Conservation (phyloP, 2,329 filamentous ascomycete genomes). For the Aspergillus oerlinghausenensis region DNA sequence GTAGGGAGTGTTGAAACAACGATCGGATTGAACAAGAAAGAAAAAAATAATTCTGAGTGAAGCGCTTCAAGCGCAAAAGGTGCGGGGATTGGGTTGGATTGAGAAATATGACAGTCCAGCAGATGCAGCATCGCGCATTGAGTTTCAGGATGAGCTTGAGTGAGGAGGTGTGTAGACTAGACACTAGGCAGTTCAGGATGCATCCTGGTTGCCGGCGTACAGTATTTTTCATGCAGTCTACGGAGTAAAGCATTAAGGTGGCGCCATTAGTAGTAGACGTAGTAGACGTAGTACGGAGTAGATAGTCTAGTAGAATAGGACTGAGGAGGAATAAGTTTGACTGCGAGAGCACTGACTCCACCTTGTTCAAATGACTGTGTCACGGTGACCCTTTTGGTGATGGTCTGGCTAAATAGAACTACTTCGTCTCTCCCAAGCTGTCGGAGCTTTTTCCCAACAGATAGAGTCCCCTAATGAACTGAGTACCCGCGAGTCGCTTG, state of each 20-base stretch:
- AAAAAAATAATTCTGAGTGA: background rate
- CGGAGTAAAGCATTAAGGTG: background rate
- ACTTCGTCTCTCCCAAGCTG: background rate
- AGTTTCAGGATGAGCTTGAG: background rate
- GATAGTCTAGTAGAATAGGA: background rate
- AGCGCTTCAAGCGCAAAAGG: constrained; percentile 12
- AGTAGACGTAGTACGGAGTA: background rate
- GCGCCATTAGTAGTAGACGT: too few species aligned
- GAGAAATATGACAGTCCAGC: background rate
- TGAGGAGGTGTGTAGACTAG: background rate
- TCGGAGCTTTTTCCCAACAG: background rate
- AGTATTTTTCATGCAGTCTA: background rate
- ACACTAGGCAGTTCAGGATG: too few species aligned
- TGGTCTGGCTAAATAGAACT: background rate
- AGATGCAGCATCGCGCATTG: too few species aligned
- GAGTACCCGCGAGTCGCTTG: background rate
- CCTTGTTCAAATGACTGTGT: background rate
- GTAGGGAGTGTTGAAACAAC: constrained; percentile 2
- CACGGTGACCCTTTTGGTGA: background rate
- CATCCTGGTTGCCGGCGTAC: background rate
- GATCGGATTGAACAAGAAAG: background rate
- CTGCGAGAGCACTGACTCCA: background rate
- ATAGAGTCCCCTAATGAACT: background rate
- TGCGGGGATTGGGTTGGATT: background rate
- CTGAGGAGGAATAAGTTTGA: background rate